These are phyloP conservation scores for Penicillium cinerascens DNA, from an alignment of 495 filamentous ascomycete species.

Conservation along the genomic window DNA sequence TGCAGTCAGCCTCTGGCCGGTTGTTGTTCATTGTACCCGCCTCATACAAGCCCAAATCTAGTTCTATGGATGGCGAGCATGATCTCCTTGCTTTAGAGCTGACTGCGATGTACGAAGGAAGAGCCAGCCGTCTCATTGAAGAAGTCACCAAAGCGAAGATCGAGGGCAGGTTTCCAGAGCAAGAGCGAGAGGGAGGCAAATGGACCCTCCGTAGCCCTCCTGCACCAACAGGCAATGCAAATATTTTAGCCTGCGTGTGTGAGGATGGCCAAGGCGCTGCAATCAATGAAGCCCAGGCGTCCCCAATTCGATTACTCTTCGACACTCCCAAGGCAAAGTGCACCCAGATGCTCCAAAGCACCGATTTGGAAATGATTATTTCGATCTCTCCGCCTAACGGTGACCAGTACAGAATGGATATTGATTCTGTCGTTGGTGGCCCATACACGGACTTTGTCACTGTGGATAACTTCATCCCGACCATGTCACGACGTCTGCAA, in stretches of 20 bases:
- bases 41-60: conserved; percentile 50
- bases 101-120: conserved; percentile 74
- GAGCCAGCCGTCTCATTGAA: conserved; percentile 71
- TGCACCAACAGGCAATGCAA: conserved; percentile 56
- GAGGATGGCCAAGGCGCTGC: conserved; percentile 53
- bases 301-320: conserved; percentile 38
- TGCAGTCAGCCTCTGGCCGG: conserved; percentile 69
- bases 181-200: conserved; percentile 70
- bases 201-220: conserved; percentile 73
- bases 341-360: conserved; percentile 26
- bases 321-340: conserved; percentile 31
- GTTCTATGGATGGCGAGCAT: conserved; percentile 46
- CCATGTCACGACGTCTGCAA: conserved; percentile 58
- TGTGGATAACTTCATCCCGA: conserved; percentile 62
- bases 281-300: conserved; percentile 24
- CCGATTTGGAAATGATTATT: conserved; percentile 38
- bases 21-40: conserved; percentile 68
- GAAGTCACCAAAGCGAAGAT: conserved; percentile 83
- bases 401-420: conserved; percentile 56
- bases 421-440: conserved; percentile 57
- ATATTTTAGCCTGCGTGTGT: conserved; percentile 70
- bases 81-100: conserved; percentile 53
- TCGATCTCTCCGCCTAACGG: conserved; percentile 30
- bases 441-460: conserved; percentile 65
- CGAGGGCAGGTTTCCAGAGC: conserved; percentile 76